Percentiles rank a stretch among this genome's conserved stretches.
These are phyloP conservation scores for Fomitopsis betulina DNA, from an alignment of 1,284 basidiomycete genomes.

Conservation along the genomic window DNA sequence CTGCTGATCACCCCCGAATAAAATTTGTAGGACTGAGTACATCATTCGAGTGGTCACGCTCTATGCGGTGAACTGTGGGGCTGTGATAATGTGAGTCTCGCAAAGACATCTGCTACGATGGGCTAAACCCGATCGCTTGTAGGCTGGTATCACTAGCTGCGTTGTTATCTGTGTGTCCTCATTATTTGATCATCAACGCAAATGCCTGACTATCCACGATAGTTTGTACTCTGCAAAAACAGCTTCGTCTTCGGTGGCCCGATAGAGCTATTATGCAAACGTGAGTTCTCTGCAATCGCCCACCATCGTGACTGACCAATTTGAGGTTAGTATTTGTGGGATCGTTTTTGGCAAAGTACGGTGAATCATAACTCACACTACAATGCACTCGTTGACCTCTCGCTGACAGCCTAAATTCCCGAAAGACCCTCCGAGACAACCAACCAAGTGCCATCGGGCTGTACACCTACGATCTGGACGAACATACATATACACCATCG, in stretches of 20 bases:
- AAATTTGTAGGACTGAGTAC: neutral
- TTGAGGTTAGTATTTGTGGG: neutral
- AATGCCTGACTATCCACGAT: neutral
- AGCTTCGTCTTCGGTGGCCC: neutral
- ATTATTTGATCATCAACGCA: neutral
- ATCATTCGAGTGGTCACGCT: neutral
- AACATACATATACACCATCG: too few relatives aligned
- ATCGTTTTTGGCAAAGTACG: neutral
- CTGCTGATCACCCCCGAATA: neutral
- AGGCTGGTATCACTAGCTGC: neutral
- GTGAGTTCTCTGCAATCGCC: neutral
- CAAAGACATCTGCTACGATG: too few relatives aligned
- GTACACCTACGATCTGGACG: neutral
- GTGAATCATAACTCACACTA: neutral
- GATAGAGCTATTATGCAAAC: neutral
- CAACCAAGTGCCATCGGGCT: neutral
- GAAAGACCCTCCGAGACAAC: neutral
- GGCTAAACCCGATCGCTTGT: neutral
- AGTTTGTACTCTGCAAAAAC: neutral
- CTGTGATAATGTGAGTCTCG: neutral
- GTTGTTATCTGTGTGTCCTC: neutral
- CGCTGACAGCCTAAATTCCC: neutral
- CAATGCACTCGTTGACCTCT: neutral
- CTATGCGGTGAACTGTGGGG: neutral
- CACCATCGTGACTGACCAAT: neutral